Base-by-base conservation (phyloP, 2,329 filamentous ascomycete genomes). In the Epichloe elymi region DNA sequence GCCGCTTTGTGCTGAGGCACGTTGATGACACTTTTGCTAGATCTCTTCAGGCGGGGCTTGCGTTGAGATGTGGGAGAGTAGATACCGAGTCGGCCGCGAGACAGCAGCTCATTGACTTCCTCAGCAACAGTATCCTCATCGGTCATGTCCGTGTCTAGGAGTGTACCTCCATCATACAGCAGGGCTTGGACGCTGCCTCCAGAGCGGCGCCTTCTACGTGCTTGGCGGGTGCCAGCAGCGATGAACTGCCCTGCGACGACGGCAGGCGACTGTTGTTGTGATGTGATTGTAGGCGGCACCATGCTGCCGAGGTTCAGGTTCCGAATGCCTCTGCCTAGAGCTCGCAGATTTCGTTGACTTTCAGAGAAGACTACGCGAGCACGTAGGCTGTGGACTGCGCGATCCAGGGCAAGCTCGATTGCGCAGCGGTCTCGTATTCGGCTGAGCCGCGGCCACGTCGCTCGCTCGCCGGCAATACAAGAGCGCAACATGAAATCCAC, bases 371-470 rank as follows among this genome's bases (percentile, higher is more conserved):
- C 81, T 2, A 88, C 80, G 4, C 81, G 73, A 3, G 83, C 78
- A 33, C 84, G 75, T 30, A 89, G 70, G 11, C 75, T 72, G 55
- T 86, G 82, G 1, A 91, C 84, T 2, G 86, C 85, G 19, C 79
- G 74, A 61, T 93, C 86, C 1, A 97, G 70, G 4, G 89, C 88
- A 45, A 95, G 70, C 64, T 97, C 91, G 50, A 96, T 88, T 3
- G 89, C 87, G 58, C 88, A 88, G 50, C 89, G 85, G 61, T 95
- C 93, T 39, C 86, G 77, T 59, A 97, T 86, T 12, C 88, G 81
- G 55, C 85, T 85, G 10, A 97, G 70, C 63, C 90, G 90, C 0
- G 90, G 89, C 91, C 90, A 97, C 0, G 90, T 95, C 3, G 91
- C 90, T 52, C 83, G 77, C 65, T 96, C 87, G 6, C 91, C 91